Conservation (phyloP, 345 rosid genomes). For the Hibiscus syriacus region DNA sequence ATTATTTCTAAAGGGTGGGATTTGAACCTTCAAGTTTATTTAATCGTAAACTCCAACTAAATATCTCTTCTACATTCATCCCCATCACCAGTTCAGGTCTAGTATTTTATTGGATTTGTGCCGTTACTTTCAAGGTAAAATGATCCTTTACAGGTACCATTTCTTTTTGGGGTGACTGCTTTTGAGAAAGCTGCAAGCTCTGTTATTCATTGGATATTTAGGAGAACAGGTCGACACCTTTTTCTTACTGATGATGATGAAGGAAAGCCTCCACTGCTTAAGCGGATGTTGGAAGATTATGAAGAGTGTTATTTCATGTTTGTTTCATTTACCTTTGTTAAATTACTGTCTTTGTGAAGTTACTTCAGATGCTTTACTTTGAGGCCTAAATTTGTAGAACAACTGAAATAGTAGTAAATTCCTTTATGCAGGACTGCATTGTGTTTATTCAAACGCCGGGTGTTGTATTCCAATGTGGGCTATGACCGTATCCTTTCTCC, state of each 20-base stretch:
- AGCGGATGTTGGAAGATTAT: constrained; percentile 66
- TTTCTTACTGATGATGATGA: constrained; percentile 79
- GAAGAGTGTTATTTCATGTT: constrained; percentile 67
- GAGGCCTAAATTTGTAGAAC: not conserved
- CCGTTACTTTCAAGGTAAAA: not conserved
- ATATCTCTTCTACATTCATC: not conserved
- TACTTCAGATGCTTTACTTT: constrained; percentile 3
- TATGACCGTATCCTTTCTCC: constrained; percentile 76
- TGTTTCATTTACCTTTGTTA: constrained; percentile 2
- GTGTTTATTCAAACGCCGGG: constrained; percentile 67
- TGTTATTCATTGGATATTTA: constrained; percentile 90
- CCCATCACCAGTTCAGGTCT: not conserved
- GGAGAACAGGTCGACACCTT: constrained; percentile 91
- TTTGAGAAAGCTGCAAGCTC: constrained; percentile 73
- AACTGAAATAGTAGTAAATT: constrained; percentile 2
- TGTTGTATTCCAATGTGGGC: constrained; percentile 79
- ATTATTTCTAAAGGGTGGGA: not conserved
- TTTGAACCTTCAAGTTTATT: not conserved
- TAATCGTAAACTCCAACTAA: not conserved
- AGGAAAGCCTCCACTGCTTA: constrained; percentile 76
- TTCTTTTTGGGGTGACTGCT: constrained; percentile 90
- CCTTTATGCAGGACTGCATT: constrained; percentile 69
- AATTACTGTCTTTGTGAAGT: constrained; percentile 1
- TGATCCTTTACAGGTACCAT: constrained; percentile 65
- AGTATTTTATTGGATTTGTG: not conserved